phyloP scores from a whole-genome alignment of 2,329 filamentous ascomycete genomes.

The Fusarium pseudograminearum region DNA sequence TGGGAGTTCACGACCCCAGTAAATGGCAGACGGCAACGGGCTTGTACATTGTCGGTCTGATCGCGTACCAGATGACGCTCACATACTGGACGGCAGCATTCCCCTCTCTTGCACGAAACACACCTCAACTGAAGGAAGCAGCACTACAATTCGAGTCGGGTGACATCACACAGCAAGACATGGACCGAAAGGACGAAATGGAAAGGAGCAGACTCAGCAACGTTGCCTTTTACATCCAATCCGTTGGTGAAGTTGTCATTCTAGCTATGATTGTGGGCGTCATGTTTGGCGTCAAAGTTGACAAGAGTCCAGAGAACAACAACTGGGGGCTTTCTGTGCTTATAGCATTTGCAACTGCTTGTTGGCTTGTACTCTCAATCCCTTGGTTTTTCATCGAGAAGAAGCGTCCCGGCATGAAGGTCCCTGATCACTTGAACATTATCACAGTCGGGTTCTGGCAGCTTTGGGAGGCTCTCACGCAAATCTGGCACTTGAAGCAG shows the following conservation, averaged over 20 bases:
- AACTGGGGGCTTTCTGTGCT: constrained; percentile 75
- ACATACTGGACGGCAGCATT: constrained; percentile 77
- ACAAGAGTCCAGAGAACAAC: constrained; percentile 69
- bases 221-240: constrained; percentile 73
- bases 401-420: constrained; percentile 66
- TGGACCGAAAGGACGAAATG: constrained; percentile 71
- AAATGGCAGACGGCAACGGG: constrained; percentile 72
- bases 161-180: constrained; percentile 67
- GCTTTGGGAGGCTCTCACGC: constrained; percentile 65
- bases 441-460: constrained; percentile 73
- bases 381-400: constrained; percentile 77
- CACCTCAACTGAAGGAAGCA: constrained; percentile 51
- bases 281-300: constrained; percentile 70
- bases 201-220: constrained; percentile 74
- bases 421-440: constrained; percentile 58
- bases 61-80: constrained; percentile 74
- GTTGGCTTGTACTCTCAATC: constrained; percentile 72
- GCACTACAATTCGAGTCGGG: constrained; percentile 53
- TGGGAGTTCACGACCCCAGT: constrained; percentile 70
- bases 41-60: constrained; percentile 74
- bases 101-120: constrained; percentile 55
- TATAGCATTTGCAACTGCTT: constrained; percentile 72
- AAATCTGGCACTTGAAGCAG: constrained; percentile 75
- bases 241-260: constrained; percentile 70
- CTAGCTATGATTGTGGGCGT: constrained; percentile 74